These are phyloP conservation scores for Plasmodium adleri DNA, from an alignment of 169 alveolate species.

Conservation along the genomic window DNA sequence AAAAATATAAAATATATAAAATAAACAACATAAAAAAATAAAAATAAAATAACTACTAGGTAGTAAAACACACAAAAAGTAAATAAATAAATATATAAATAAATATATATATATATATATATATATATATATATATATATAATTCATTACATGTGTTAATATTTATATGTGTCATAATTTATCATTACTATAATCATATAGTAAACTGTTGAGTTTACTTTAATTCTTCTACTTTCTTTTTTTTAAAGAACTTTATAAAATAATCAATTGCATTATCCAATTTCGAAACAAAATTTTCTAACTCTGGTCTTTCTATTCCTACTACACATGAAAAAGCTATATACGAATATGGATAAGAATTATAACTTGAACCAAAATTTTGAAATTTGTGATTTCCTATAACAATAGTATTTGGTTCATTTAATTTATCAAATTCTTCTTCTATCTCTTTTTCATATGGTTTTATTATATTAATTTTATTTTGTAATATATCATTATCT, in stretches of 20 bases:
- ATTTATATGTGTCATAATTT: background rate
- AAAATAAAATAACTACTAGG: too few species aligned
- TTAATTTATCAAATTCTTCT: background rate
- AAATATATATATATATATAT: too few species aligned
- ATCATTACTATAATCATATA: too few species aligned
- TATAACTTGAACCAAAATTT: slow-evolving; percentile 61
- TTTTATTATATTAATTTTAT: background rate
- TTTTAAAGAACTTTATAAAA: slow-evolving; percentile 27
- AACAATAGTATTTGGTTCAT: slow-evolving; percentile 12
- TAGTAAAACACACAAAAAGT: too few species aligned
- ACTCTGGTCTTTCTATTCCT: slow-evolving; percentile 53
- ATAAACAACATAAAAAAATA: too few species aligned
- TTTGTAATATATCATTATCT: too few species aligned
- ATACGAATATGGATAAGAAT: slow-evolving; percentile 61
- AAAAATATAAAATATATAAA: too few species aligned
- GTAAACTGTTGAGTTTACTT: too few species aligned
- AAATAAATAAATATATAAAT: too few species aligned
- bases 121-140: too few species aligned
- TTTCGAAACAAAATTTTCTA: slow-evolving; percentile 27
- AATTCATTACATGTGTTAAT: background rate
- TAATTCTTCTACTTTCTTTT: background rate
- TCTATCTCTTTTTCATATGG: background rate
- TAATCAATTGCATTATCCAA: slow-evolving; percentile 45
- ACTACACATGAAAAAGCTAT: slow-evolving; percentile 75
- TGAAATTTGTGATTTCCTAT: slow-evolving; percentile 65